Base-by-base conservation (phyloP, 1,284 basidiomycete species). In the Apiotrichum porosum region DNA sequence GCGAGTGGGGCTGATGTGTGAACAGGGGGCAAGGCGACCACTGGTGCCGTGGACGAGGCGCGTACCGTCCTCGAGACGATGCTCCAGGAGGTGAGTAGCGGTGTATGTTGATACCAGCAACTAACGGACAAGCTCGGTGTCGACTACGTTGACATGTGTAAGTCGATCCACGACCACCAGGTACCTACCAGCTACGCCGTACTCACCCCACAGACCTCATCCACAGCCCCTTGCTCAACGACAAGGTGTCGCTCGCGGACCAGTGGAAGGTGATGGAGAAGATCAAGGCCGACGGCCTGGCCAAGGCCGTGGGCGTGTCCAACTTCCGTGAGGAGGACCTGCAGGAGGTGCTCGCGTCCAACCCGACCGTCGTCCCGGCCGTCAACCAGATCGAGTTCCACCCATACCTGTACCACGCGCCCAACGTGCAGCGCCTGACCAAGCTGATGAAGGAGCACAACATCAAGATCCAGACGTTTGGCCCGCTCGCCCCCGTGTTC, bases 361-460 rank as follows among this genome's bases (percentile, higher is more conserved):
- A 70, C 22, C 73, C 72, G 81, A 21, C 75, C 23, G 69, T 86
- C 32, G 59, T 77, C 4, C 88, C 88, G 0, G 80, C 81, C 4
- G 81, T 87, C 13, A 91, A 92, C 66, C 49, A 84, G 85, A 82
- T 91, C 47, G 87, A 91, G 66, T 80, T 83, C 49, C 86, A 92
- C 65, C 86, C 88, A 5, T 87, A 89, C 67, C 74, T 88, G 35
- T 83, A 79, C 75, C 66, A 69, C 78, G 81, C 58, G 76, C 78
- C 6, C 68, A 80, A 26, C 70, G 77, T 55, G 76, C 81, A 9
- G 36, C 61, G 65, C 47, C 77, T 84, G 24, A 67, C 83, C 36
- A 77, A 78, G 19, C 73, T 82, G 37, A 75, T 80, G 60, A 71
- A 77, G 57, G 72, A 84, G 56, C 75, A 84, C 54, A 78, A 80